Conservation (phyloP, 352 stramenopile genomes). For the Halophytophthora batemanensis region DNA sequence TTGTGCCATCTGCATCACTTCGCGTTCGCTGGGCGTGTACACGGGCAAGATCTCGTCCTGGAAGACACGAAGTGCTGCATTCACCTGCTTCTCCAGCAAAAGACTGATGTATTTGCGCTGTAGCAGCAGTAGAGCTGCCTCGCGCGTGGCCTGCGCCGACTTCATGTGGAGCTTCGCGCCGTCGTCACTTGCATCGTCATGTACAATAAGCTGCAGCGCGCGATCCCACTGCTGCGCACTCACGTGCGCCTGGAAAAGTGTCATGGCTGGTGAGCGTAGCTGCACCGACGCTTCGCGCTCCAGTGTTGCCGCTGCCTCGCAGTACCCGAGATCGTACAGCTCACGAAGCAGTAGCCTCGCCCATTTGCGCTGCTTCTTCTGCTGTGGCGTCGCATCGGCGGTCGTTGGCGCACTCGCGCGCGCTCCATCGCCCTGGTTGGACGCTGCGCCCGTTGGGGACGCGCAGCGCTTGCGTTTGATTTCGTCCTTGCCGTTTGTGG, state of each 20-base stretch:
- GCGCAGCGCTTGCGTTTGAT: constrained; percentile 27
- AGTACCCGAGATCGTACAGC: constrained; percentile 69
- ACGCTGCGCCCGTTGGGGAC: background rate
- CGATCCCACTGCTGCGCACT: constrained; percentile 45
- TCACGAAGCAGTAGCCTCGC: constrained; percentile 68
- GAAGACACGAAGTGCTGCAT: constrained; percentile 47
- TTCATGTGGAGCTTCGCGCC: constrained; percentile 33
- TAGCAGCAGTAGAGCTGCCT: constrained; percentile 51
- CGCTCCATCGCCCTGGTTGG: background rate
- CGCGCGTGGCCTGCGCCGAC: constrained; percentile 30
- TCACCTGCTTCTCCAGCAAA: constrained; percentile 37
- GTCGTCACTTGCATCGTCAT: background rate
- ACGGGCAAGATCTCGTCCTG: constrained; percentile 64
- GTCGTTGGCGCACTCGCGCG: background rate
- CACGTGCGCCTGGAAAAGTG: constrained; percentile 42
- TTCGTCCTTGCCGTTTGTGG: constrained; percentile 12
- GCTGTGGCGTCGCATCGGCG: background rate
- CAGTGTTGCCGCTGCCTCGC: constrained; percentile 34
- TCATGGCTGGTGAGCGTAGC: constrained; percentile 54
- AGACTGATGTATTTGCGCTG: constrained; percentile 68
- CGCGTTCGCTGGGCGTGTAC: constrained; percentile 36
- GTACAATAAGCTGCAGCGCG: constrained; percentile 41
- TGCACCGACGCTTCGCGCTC: constrained; percentile 60
- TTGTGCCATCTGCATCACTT: constrained; percentile 50
- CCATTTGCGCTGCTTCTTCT: constrained; percentile 54